phyloP scores from a whole-genome alignment of 257 asterid genomes.

The Scutellaria minor region DNA sequence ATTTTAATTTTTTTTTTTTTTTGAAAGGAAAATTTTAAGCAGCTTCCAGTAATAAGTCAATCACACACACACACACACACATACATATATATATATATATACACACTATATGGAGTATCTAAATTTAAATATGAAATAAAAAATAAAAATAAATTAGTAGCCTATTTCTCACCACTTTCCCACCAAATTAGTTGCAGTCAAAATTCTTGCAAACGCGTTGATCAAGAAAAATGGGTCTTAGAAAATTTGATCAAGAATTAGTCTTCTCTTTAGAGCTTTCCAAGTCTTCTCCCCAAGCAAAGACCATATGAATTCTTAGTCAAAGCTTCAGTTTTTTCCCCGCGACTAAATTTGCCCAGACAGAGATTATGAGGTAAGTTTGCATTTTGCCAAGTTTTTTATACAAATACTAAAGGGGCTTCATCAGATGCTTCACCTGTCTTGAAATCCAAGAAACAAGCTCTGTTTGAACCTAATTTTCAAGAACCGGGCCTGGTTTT shows the following conservation, averaged over 20 bases:
- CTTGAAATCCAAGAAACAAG: not conserved
- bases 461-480: conserved; percentile 19
- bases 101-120: too few species aligned
- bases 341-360: not conserved
- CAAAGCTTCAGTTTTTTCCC: not conserved
- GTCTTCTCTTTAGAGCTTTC: not conserved
- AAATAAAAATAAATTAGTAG: not conserved
- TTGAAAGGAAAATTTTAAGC: too few species aligned
- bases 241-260: conserved; percentile 29
- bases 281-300: conserved; percentile 30
- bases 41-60: too few species aligned
- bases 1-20: too few species aligned
- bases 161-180: conserved; percentile 27
- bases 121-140: too few species aligned
- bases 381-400: not conserved
- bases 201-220: conserved; percentile 44
- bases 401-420: not conserved
- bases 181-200: conserved; percentile 33
- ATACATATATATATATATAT: too few species aligned
- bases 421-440: conserved; percentile 28
- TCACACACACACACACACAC: too few species aligned
- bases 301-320: conserved; percentile 27
- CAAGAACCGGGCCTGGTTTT: not conserved
- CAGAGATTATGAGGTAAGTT: not conserved
- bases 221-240: conserved; percentile 32